phyloP scores from a whole-genome alignment of 202 grass and related monocot genomes.

The Setaria viridis region DNA sequence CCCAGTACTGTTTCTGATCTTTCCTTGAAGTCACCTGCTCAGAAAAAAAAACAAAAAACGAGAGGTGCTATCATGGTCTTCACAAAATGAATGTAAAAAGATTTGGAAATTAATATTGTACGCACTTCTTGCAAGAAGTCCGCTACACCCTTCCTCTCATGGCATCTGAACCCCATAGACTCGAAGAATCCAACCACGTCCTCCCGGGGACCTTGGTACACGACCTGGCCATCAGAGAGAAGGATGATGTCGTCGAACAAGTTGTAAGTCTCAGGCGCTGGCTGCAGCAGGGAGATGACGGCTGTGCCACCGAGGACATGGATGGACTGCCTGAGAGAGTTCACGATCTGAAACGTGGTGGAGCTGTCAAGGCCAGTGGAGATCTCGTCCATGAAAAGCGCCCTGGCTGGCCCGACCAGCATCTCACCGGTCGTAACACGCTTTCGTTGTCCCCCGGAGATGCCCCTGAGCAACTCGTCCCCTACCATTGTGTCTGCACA shows the following conservation, averaged over 20 bases:
- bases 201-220: slow-evolving; percentile 83
- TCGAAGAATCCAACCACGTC: slow-evolving; percentile 79
- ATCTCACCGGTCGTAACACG: slow-evolving; percentile 96
- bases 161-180: slow-evolving; percentile 78
- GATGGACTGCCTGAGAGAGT: slow-evolving; percentile 63
- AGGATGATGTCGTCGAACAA: slow-evolving; percentile 90
- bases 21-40: slow-evolving; percentile 83
- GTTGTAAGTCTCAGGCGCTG: slow-evolving; percentile 82
- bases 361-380: slow-evolving; percentile 88
- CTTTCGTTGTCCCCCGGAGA: slow-evolving; percentile 84
- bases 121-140: slow-evolving; percentile 86
- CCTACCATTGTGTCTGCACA: slow-evolving; percentile 91
- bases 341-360: slow-evolving; percentile 90
- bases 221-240: slow-evolving; percentile 81
- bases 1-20: slow-evolving; percentile 84
- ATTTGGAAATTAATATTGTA: neutral
- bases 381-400: slow-evolving; percentile 92
- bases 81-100: neutral
- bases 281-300: slow-evolving; percentile 81
- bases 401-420: slow-evolving; percentile 77
- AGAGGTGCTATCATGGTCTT: neutral
- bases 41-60: neutral
- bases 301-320: slow-evolving; percentile 70
- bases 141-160: slow-evolving; percentile 69
- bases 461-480: slow-evolving; percentile 82